Evolutionary conservation across 2,329 filamentous ascomycete genomes (phyloP), one percentile per base, ranked within the genome.

Genomic region (Neofusicoccum cordaticola): DNA sequence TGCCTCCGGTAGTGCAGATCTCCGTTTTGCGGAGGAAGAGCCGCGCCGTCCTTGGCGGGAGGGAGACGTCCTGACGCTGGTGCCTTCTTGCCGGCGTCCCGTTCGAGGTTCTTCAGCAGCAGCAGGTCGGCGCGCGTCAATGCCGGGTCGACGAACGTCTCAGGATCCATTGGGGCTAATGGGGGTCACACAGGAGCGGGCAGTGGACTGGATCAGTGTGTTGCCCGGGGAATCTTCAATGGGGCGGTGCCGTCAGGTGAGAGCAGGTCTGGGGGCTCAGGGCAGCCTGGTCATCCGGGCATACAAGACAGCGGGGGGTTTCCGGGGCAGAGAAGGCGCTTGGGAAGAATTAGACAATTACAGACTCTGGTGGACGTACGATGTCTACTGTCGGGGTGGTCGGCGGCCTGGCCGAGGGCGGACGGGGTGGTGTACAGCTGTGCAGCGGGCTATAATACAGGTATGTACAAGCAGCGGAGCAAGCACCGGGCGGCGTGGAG

Each of bases 61-160:
- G 57, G 11, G 11, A 35, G 12, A 31, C 27, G 27, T 22, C 12
- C 27, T 5, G 42, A 17, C 1, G 58, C 41, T 11, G 58, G 34
- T 7, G 19, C 17, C 4, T 50, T 48, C 22, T 27, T 44, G 19
- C 19, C 27, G 31, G 70, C 65, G 58, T 78, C 76, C 9, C 71
- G 62, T 52, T 79, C 70, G 9, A 81, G 71, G 47, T 74, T 75
- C 42, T 75, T 66, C 37, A 81, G 70, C 5, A 81, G 76, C 58
- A 81, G 62, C 13, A 71, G 66, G 68, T 81, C 79, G 42, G 77
- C 71, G 53, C 73, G 69, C 1, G 79, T 80, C 48, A 80, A 72
- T 45, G 75, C 71, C 1, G 74, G 71, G 45, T 74, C 67, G 27
- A 75, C 27, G 22, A 39, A 63, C 1, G 61, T 39, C 19, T 53